Base-by-base conservation (phyloP, 441 rosid genomes). In the Populus hybrid region DNA sequence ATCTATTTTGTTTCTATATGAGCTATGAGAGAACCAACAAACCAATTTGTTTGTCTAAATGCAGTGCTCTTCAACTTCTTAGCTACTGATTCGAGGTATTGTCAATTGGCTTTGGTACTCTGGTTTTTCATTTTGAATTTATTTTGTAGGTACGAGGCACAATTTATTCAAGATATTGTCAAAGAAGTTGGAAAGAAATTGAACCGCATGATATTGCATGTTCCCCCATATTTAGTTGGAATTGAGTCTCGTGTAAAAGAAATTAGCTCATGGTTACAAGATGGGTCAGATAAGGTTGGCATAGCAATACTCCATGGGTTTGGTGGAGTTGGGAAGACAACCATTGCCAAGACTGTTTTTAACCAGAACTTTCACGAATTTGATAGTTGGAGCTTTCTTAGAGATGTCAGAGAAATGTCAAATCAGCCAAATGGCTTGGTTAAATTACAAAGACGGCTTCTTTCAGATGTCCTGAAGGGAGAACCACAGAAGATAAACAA, bases 241-340 rank as follows among this genome's bases (percentile, higher is more conserved):
- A 71, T 53, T 50, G 77, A 71, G 32, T 18, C 10, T 66, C 50
- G 57, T 9, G 21, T 77, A 18, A 63, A 61, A 42, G 7, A n/a
- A 1, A 74, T 83, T 18, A 75, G 59, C 21, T 14, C 32, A 5
- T 75, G 78, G 81, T 2, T 83, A 38, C 42, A 75, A 36, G 53
- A 65, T 38, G 76, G 61, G 10, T 46, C 69, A 42, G 32, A 80
- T 71, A 71, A 71, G 30, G 77, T 71, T 57, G 71, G 65, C 63
- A 53, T 80, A 23, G 78, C 64, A 12, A 50, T 14, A 53, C 28
- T 76, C 10, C 63, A 63, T n/a, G 84, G 81, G 28, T 67, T 77
- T 64, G 79, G 75, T 21, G 82, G 86, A 30, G 57, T 67, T 32
- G 84, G 84, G 53, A 82, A 82, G 69, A 82, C 81, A 30, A 78